Base-by-base conservation (phyloP, 1,284 basidiomycete genomes). In the Singerocomus inundabilis region DNA sequence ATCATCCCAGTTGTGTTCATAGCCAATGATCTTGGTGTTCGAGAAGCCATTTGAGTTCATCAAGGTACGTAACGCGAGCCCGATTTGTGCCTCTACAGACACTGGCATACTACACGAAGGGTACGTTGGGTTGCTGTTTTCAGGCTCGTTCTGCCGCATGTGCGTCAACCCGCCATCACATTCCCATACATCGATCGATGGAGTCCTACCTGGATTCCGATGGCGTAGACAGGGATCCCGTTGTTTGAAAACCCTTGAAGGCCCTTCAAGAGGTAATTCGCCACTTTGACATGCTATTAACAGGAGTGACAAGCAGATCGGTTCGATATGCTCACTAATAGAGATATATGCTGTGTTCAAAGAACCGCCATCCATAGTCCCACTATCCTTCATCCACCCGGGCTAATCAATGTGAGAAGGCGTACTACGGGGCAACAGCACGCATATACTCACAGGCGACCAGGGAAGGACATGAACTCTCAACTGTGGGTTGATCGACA, bases 1-100 rank as follows among this genome's bases (percentile, higher is more conserved):
- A 57, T 77, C 72, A 32, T 65, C 61, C 79, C 79, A 80, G 56
- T 80, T 79, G 54, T 77, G 75, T 39, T 77, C 76, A 52, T 71
- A 77, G 29, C 75, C 78, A 36, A 79, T 66, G 40, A 80, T 72
- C 61, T 75, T 72, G 26, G 72, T 72, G 40, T 53, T 56, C 3
- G 64, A 64, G 55, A 78, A 74, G 2, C 76, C 75, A 49, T 76
- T 72, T 38, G 67, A 66, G 56, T 79, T 57, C 67, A 81, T 70
- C 35, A 79, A 54, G 6, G 61, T 67, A 12, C 79, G 71, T 6
- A 80, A 66, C 9, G 68, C 53, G 3, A 59, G 62, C 24, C 70
- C 78, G 39, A 80, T 69, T 26, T 66, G 53, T 1, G 75, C 79
- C 55, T 76, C 71, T 25, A 71, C 67, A 4, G 59, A 59, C 2